Percentiles rank a stretch among this genome's conserved stretches.
phyloP scores from a whole-genome alignment of 306 rosid species.

The apple (Malus domestica) region ASM211411v1 NC_041797.1:35414001-35414500 shows the following conservation, averaged over 20 bases:
- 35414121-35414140: not conserved
- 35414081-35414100: conserved; percentile 30
- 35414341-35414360: conserved; percentile 16
- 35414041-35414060: conserved; percentile 40
- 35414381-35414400: conserved; percentile 50
- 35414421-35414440: conserved; percentile 41
- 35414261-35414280: conserved; percentile 2
- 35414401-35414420: conserved; percentile 50
- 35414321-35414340: conserved; percentile 8
- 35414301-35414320: not conserved
- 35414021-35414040: conserved; percentile 78
- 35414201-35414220: conserved; percentile 44
- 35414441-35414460: not conserved
- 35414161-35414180: conserved; percentile 27
- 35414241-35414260: not conserved
- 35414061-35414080: not conserved
- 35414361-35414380: conserved; percentile 54
- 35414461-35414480: not conserved
- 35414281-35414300: not conserved
- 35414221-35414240: not conserved
- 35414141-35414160: not conserved
- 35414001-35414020: conserved; percentile 35
- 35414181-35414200: conserved; percentile 50
- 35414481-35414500: not conserved
- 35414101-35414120: not conserved